Conservation (phyloP, 129 eudicot genomes). For the Arctium lappa region DNA sequence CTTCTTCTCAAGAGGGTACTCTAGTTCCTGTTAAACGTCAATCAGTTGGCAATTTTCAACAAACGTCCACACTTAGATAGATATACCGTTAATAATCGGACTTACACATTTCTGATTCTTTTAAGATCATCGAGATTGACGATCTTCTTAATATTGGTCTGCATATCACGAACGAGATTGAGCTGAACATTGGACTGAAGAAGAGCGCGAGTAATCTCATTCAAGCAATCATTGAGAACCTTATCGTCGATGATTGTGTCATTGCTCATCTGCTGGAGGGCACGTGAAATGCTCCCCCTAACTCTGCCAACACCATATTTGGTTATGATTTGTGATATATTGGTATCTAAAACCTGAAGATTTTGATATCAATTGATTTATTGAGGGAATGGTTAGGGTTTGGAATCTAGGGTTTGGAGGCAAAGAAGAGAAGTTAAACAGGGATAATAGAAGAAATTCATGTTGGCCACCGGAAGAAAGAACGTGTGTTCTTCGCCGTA, state of each 20-base stretch:
- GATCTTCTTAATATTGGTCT: slow-evolving; percentile 76
- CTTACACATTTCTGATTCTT: slow-evolving; percentile 91
- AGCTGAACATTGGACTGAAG: slow-evolving; percentile 91
- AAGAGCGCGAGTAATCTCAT: slow-evolving; percentile 72
- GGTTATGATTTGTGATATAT: not conserved
- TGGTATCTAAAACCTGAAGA: not conserved
- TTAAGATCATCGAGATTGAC: slow-evolving; percentile 89
- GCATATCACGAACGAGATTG: slow-evolving; percentile 84
- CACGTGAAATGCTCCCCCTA: slow-evolving; percentile 89
- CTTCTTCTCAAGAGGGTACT: slow-evolving; percentile 91
- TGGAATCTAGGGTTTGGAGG: slow-evolving; percentile 7
- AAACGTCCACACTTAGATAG: not conserved
- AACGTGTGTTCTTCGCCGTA: no score
- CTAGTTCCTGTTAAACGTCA: slow-evolving; percentile 57
- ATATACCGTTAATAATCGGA: not conserved
- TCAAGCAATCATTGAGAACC: slow-evolving; percentile 47
- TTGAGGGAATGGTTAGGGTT: slow-evolving; percentile 1
- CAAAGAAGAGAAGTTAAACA: not conserved
- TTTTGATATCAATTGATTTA: not conserved
- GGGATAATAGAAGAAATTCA: not conserved
- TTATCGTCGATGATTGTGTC: slow-evolving; percentile 96
- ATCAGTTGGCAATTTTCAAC: slow-evolving; percentile 1
- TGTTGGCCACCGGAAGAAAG: not conserved
- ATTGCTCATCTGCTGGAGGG: slow-evolving; percentile 99
- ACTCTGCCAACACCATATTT: slow-evolving; percentile 81